Base-by-base conservation (phyloP, 805 yeast genomes). In the Pichia manshurica region DNA sequence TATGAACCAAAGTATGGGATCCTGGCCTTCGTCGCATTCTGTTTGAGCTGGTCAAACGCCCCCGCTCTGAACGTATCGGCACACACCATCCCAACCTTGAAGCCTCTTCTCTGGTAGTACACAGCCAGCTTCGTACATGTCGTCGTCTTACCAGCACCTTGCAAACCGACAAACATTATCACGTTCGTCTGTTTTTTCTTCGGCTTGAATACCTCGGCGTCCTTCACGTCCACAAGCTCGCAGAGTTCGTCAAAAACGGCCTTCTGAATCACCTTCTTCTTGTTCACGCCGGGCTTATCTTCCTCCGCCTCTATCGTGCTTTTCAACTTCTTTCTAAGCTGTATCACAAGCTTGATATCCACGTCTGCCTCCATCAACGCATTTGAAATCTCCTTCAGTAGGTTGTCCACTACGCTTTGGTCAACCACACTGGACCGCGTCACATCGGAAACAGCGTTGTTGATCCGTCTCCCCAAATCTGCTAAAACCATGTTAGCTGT, bases 11-110 rank as follows among this genome's bases (percentile, higher is more conserved):
- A 91, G 67, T 80, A 91, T 39, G 99, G 98, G 47, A 91, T 87
- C 56, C 84, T 81, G 1, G 99, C 95, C 70, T 88, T 87, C 46
- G 91, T 88, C 21, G 99, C 98, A 67, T 91, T 91, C 68, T 91
- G 99, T 65, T 93, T 91, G 68, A 91, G 77, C 73, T 91, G 99
- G 69, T 91, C 99, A 72, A 91, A 91, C 2, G 99, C 99, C 75
- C 99, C 99, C 33, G 99, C 99, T 75, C 99, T 82, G 75, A 91
- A 93, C 28, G 99, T 93, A 72, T 93, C 99, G 2, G 99, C 99
- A 78, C 99, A 93, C 22, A 93, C 98, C 62, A 93, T 73, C 45
- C 98, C 98, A 41, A 88, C 96, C 64, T 89, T 90, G 68, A 82
- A 88, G 2, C 97, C 97, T 61, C 97, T 75, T 61, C 90, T 79